Evolutionary conservation across 176 grass and related monocot species (phyloP).

Genomic region (Phoenix dactylifera): DNA sequence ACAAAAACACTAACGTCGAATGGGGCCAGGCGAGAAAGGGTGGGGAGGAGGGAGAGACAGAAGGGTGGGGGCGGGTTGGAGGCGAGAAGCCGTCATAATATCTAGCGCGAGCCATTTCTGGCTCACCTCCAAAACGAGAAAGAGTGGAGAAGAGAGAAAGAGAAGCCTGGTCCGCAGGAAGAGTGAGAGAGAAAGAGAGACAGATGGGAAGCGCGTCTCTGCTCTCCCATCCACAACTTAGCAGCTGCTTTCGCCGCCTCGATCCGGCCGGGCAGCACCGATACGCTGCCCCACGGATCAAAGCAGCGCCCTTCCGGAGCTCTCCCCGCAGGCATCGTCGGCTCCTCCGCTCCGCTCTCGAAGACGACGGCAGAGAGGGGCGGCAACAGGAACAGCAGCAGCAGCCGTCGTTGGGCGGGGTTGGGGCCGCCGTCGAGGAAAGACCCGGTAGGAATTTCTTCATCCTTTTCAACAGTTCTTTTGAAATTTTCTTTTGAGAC

Average conservation of each 20-base stretch:
- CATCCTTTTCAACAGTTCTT: background rate
- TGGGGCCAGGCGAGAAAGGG: no score
- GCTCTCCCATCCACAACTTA: slow-evolving; percentile 37
- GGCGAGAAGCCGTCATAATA: no score
- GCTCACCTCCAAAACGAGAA: no score
- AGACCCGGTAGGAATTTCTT: slow-evolving; percentile 27
- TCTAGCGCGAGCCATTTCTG: no score
- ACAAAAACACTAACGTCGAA: no score
- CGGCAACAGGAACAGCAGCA: no score
- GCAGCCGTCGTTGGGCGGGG: background rate
- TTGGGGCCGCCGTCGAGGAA: slow-evolving; percentile 49
- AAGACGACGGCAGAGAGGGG: slow-evolving; percentile 19
- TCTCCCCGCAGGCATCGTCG: slow-evolving; percentile 7
- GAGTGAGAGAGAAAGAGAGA: background rate
- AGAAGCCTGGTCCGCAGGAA: background rate
- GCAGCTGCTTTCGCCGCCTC: slow-evolving; percentile 13
- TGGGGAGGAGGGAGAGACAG: no score
- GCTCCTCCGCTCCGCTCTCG: slow-evolving; percentile 14
- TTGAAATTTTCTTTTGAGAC: background rate
- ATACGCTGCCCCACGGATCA: background rate
- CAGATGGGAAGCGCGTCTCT: slow-evolving; percentile 51
- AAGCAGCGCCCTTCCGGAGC: no score
- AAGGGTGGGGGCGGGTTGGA: no score
- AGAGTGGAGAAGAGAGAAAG: no score
- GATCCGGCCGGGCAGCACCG: background rate